Base-by-base conservation (phyloP, 441 rosid genomes). In the Erysimum cheiri region DNA sequence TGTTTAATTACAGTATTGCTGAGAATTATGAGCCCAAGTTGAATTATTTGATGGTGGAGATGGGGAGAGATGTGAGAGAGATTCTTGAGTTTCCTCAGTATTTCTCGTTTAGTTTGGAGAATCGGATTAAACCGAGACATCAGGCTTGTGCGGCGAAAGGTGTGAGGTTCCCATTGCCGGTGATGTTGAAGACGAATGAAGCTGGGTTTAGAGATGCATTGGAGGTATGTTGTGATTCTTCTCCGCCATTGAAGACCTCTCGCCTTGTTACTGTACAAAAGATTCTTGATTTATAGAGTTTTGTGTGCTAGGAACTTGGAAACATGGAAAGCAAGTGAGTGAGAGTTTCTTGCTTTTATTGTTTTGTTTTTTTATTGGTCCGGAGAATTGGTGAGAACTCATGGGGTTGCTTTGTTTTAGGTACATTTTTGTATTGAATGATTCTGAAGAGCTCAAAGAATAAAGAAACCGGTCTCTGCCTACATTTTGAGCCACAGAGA, bases 51-150 rank as follows among this genome's bases (percentile, higher is more conserved):
- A 79, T 83, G 64, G 87, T 80, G 73, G 98, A 88, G 79, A 88
- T 90, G 97, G 87, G 87, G 54, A 85, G 96, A 78, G 93, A 86
- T 64, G 84, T 86, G 81, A 90, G 84, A 73, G 98, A 89, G 39
- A 37, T 93, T 54, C 83, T 64, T 46, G 90, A 86, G 72, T 93
- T 93, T 62, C 94, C 96, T 0, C 97, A 90, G 69, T 93, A 89
- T 63, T 93, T 87, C 54, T 88, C 97, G 0, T 90, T 87, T 71
- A 87, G 98, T 59, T 87, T 93, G 67, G 94, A 84, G 78, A 89
- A 87, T 67, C 86, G 97, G 81, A 87, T 90, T 28, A 86, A 85
- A 80, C 96, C 91, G 17, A 80, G 98, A 60, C 97, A 90, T 62
- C 88, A 80, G 62, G 75, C 71, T 64, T 88, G 96, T 78, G 86